Evolutionary conservation across 2,329 filamentous ascomycete genomes (phyloP), one percentile per base, ranked within the genome.

Genomic region (Pyrenophora tritici-repentis): DNA sequence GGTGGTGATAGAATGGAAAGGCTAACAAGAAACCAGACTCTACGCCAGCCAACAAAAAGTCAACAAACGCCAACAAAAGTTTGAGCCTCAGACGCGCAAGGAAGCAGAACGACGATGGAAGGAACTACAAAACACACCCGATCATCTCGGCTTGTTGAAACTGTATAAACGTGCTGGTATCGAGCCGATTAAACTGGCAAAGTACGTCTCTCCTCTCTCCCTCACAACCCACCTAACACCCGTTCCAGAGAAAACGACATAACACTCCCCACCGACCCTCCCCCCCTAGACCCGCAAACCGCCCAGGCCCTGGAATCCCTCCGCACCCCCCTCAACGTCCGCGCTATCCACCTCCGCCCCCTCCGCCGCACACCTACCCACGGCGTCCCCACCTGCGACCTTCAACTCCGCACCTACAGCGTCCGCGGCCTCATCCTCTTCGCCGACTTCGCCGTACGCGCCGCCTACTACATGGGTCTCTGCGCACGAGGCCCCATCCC

Each of bases 351-450:
- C 75, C 83, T 97, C 42, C 85, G 87, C 57, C 93, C 94, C 13
- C 81, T 97, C 43, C 90, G 89, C 65, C 87, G 89, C 57, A 79
- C 85, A 69, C 81, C 89, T 38, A 75, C 86, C 67, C 86, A 90
- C 70, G 90, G 90, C 43, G 83, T 96, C 31, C 91, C 91, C 10
- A 86, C 89, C 9, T 96, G 91, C 78, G 88, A 97, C 73, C 86
- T 99, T 29, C 94, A 99, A 73, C 79, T 99, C 41, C 90, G 94
- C 62, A 96, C 93, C 29, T 99, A 90, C 81, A 91, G 84, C 66
- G 80, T 92, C 31, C 90, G 91, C 53, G 94, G 96, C 63, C 85
- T 99, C 52, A 90, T 96, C 67, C 92, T 97, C 78, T 97, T 96
- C 72, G 83, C 88, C 74, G 94, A 99, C 77, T 97, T 99, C 72